Conservation (phyloP, 805 yeast genomes). For the Saccharomycopsis javanensis region DNA sequence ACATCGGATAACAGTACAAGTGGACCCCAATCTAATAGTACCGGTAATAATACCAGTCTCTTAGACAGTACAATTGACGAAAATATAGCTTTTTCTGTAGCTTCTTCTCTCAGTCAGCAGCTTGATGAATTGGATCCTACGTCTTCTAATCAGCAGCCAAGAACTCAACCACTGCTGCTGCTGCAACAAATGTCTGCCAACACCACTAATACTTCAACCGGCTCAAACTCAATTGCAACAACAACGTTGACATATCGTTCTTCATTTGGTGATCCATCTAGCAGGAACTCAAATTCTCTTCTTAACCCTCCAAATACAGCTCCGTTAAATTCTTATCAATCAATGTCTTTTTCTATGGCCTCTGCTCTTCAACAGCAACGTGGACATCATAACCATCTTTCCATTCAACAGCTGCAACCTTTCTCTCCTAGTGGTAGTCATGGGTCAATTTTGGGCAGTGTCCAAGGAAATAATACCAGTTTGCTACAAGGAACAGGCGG, state of each 20-base stretch:
- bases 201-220: neutral
- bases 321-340: constrained; percentile 1
- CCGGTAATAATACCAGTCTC: neutral
- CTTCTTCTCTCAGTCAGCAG: neutral
- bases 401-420: neutral
- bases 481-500: neutral
- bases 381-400: neutral
- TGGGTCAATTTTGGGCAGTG: neutral
- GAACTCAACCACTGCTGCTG: constrained; percentile 16
- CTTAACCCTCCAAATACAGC: constrained; percentile 1
- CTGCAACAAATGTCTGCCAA: constrained; percentile 15
- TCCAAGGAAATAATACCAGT: neutral
- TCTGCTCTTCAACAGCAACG: neutral
- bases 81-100: constrained; percentile 2
- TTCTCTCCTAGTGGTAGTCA: neutral
- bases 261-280: neutral
- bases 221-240: neutral
- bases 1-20: constrained; percentile 12
- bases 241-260: neutral
- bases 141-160: constrained; percentile 11
- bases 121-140: constrained; percentile 10
- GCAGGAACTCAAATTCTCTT: neutral
- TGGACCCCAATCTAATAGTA: neutral
- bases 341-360: neutral
- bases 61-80: constrained; percentile 1